Base-by-base conservation (phyloP, 2,329 filamentous ascomycete species). In the Alternaria brassicae region DNA sequence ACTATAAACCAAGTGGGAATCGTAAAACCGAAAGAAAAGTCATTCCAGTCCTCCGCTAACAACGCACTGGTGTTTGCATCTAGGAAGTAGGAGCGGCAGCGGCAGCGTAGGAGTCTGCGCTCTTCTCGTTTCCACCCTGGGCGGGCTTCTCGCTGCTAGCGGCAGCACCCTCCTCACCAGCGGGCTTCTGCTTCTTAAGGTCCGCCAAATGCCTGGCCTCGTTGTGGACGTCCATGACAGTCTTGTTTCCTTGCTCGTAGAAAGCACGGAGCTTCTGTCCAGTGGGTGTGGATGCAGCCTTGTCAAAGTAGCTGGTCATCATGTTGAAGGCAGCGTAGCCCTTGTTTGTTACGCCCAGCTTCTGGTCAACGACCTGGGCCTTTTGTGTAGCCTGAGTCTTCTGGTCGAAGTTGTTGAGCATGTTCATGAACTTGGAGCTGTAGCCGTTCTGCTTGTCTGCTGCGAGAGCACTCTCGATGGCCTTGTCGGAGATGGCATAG, bases 371-470 rank as follows among this genome's bases (percentile, higher is more conserved):
- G 2, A 89, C 89, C 81, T 89, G 90, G 63, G 93, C 93, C 71
- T 90, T 92, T 78, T 97, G 92, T 41, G 88, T 90, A 52, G 93
- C 94, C 74, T 96, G 91, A 81, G 91, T 92, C 83, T 93, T 95
- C 70, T 83, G 75, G 82, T 98, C 92, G 73, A 98, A 89, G 78
- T 86, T 85, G 74, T 85, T 83, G 59, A 98, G 86, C 32, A 90
- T 91, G 63, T 79, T 83, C 63, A 91, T 88, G 86, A 99, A 99
- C 70, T 89, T 88, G 73, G 78, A 83, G 58, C 90, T 91, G 72
- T 98, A 89, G 68, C 92, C 92, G 80, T 98, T 93, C 82, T 94
- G 90, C 77, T 91, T 83, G 83, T 99, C 95, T 51, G 98, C 88
- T 28, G 91, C 87, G 72, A 99, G 91, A 63, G 92, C 94, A 63